Evolutionary conservation across 2,329 filamentous ascomycete genomes (phyloP), one percentile per base, ranked within the genome.

Genomic region (Aspergillus spinulosporus): DNA sequence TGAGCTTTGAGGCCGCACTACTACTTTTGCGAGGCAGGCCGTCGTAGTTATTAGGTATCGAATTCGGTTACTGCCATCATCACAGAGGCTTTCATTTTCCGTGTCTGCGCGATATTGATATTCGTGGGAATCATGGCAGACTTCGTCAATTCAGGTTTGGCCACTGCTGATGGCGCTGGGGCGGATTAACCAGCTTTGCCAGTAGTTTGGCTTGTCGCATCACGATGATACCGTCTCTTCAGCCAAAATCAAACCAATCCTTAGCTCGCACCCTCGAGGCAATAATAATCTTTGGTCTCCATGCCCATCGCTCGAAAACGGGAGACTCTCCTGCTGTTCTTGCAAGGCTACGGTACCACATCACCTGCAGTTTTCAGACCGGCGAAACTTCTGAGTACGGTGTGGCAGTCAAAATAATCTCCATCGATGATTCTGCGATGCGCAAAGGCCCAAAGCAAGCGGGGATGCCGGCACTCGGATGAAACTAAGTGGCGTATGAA

Each of bases 391-490:
- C 28, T 39, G 47, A 51, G 48, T 48, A 52, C 54, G 49, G n/a
- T n/a, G 46, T 42, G 21, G 34, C 39, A 12, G 28, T 40, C 40
- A 21, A 45, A 42, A 21, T 21, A 21, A 21, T 46, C 44, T 47
- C 44, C 29, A 34, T 46, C 32, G 43, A 52, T 44, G 42, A 39
- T 52, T 52, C 50, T 52, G 50, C 40, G 49, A 58, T 63, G 59
- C 57, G 61, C 52, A 59, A 62, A 59, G 60, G 58, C 61, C 59
- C 57, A 62, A 62, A 29, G 37, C 39, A 32, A 40, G 39, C 40
- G 48, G 55, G 48, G 55, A 42, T 37, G 26, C 34, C 36, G 26
- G 39, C 39, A 37, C 39, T 42, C 15, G 39, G 14, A 45, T 45
- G 49, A 54, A 56, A 53, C 42, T 26, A 47, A 51, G 62, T 60